Evolutionary conservation across 352 stramenopile genomes (phyloP), one percentile per base, ranked within the genome.

Genomic region (Phytophthora hybrid): DNA sequence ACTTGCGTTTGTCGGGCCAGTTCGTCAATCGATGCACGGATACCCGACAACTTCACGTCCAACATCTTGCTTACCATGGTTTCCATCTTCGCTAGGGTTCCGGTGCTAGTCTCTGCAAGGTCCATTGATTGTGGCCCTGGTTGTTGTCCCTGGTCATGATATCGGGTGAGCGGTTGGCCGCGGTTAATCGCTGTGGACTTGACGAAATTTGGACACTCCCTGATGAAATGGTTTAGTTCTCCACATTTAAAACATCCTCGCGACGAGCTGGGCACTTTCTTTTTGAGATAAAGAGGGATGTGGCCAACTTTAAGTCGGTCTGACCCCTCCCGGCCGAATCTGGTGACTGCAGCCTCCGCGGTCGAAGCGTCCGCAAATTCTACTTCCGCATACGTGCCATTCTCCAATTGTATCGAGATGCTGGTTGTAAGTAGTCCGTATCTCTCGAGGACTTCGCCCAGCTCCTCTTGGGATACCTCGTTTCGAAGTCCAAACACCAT

Each of bases 401-500:
- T 58, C 10, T 26, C 32, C 18, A 58, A 16, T 7, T 26, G 52
- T 21, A 58, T 58, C 52, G 34, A 9, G 3, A 58, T 41, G 9
- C 23, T 41, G 26, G 11, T 19, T 39, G 26, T 41, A 41, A 8
- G 23, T 16, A 58, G 52, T 34, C 34, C 7, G 29, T 56, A 16
- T 14, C 34, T 10, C 21, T 58, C 23, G 8, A 58, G 18, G 5
- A 41, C 13, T 16, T 58, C 23, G 23, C 34, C 26, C 52, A 58
- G 34, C n/a, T 58, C 26, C 5, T 58, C 26, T 18, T 58, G 52
- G 11, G 23, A 21, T 23, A 41, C 52, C 34, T 58, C 52, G 52
- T 58, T 58, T n/a, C 52, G 52, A 19, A 58, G 52, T 41, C 52
- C 52, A 0, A 58, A n/a, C 32, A 41, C 34, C 52, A 58, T 58